These are phyloP conservation scores for Knufia fluminis DNA, from an alignment of 2,329 filamentous ascomycete genomes.

Conservation along the genomic window DNA sequence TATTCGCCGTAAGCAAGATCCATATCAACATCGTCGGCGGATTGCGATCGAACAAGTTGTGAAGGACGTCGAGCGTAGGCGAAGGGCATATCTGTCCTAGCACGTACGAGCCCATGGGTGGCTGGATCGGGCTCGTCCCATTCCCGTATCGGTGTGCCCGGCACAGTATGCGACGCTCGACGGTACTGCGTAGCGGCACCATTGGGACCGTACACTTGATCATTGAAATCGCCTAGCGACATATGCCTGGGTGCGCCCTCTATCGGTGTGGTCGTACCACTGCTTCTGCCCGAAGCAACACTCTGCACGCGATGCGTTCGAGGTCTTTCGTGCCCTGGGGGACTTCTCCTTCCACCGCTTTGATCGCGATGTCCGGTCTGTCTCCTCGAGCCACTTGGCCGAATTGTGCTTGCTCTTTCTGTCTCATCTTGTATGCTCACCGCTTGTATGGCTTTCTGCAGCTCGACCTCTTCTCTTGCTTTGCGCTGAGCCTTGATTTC, in stretches of 20 bases:
- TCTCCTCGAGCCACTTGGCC: constrained; percentile 7
- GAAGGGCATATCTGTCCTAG: constrained; percentile 21
- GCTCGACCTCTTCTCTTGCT: constrained; percentile 46
- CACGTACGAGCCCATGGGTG: constrained; percentile 14
- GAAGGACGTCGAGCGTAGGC: constrained; percentile 11
- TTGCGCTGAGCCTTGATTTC: constrained; percentile 65
- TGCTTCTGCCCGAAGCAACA: neutral
- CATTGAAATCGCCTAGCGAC: constrained; percentile 20
- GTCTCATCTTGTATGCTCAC: constrained; percentile 40
- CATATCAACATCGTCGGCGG: constrained; percentile 56
- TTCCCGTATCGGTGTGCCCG: constrained; percentile 26
- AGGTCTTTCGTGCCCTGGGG: constrained; percentile 2
- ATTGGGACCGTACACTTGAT: constrained; percentile 17
- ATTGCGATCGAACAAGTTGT: constrained; percentile 16
- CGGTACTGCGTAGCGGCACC: neutral
- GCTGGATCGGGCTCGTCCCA: constrained; percentile 5
- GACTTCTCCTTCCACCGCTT: neutral
- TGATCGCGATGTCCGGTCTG: neutral
- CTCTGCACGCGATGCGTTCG: neutral
- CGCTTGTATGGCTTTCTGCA: constrained; percentile 49
- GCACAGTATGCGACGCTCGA: constrained; percentile 18
- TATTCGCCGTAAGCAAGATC: constrained; percentile 82
- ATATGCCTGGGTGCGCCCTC: constrained; percentile 1
- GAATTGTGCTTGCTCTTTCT: constrained; percentile 26
- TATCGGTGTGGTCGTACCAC: constrained; percentile 3